Base-by-base conservation (phyloP, 2,329 filamentous ascomycete species). In the Pleomassaria siparia region DNA sequence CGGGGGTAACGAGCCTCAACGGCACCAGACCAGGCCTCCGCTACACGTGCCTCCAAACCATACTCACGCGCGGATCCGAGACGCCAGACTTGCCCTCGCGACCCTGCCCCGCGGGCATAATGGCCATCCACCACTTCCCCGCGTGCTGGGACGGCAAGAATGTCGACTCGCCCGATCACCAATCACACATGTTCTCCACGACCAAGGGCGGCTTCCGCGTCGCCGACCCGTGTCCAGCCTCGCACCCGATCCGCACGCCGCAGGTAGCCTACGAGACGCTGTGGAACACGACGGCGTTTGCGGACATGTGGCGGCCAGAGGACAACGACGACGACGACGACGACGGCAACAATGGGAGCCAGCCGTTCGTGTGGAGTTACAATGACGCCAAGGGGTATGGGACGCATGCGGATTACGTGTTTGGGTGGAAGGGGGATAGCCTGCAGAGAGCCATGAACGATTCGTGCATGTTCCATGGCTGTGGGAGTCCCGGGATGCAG, bases 81-180 rank as follows among this genome's bases (percentile, higher is more conserved):
- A 55, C 48, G 2, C 43, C 45, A 12, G 56, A 58, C 35, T 64
- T 64, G 36, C 61, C 61, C n/a, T 47, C 39, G 1, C 39, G 54
- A 20, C 57, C 59, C 2, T 64, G 61, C 28, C 46, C 55, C 1
- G 58, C 53, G 1, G 61, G 61, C 2, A 62, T 63, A 21, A 61
- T 59, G 56, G 56, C 51, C 5, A 56, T 59, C 21, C 56, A 59
- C 29, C 59, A 59, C 36, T 61, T 62, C 46, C 56, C 55, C 11
- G n/a, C 43, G 25, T 64, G 64, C 68, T 78, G 76, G 76, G 74
- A 79, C 48, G 76, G 76, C 46, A 71, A 70, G 55, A 76, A 77
- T 59, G 43, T 74, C 4, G 79, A 81, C 55, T 77, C 76, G 12
- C 48, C 63, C 1, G 76, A 85, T 65, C 82, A 85, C 72, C 77